Conservation (phyloP, 768 basidiomycete genomes). For the Boletus rubescentipes region DNA sequence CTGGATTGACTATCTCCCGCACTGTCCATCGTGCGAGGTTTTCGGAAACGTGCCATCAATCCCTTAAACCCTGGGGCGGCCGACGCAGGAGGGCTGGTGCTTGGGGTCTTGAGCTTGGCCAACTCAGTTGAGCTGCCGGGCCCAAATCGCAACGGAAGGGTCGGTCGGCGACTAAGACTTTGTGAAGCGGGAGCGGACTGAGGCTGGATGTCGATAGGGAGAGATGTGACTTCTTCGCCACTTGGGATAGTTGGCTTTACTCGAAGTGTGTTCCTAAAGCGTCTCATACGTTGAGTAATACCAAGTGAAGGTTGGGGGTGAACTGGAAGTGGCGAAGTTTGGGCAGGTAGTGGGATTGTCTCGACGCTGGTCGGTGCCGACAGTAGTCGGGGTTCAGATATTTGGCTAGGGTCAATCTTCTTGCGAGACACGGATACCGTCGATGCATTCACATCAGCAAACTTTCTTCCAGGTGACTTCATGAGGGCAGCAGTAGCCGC, state of each 20-base stretch:
- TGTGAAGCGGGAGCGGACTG: constrained; percentile 28
- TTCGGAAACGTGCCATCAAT: constrained; percentile 77
- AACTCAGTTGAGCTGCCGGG: constrained; percentile 46
- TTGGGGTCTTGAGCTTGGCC: constrained; percentile 51
- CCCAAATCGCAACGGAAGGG: constrained; percentile 44
- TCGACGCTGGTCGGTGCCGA: constrained; percentile 70
- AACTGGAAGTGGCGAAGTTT: constrained; percentile 33
- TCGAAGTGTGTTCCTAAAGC: constrained; percentile 66
- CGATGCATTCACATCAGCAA: constrained; percentile 40
- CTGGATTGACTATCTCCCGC: constrained; percentile 32
- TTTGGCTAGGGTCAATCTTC: constrained; percentile 60
- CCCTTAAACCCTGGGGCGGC: constrained; percentile 74
- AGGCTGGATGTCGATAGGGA: constrained; percentile 43
- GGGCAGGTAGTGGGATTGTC: constrained; percentile 54
- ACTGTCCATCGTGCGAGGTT: constrained; percentile 30
- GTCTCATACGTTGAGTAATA: constrained; percentile 72
- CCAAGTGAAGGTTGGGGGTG: constrained; percentile 43
- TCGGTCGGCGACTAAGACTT: constrained; percentile 45
- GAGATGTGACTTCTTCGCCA: constrained; percentile 52
- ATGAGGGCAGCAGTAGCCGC: constrained; percentile 64
- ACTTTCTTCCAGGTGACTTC: constrained; percentile 45
- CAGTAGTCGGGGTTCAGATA: constrained; percentile 63
- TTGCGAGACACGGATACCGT: constrained; percentile 48
- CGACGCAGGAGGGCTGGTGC: constrained; percentile 65
- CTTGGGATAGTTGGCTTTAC: constrained; percentile 46